Evolutionary conservation across 2,329 filamentous ascomycete genomes (phyloP), one percentile per base, ranked within the genome.

Genomic region (Chaetothyriales sp.): DNA sequence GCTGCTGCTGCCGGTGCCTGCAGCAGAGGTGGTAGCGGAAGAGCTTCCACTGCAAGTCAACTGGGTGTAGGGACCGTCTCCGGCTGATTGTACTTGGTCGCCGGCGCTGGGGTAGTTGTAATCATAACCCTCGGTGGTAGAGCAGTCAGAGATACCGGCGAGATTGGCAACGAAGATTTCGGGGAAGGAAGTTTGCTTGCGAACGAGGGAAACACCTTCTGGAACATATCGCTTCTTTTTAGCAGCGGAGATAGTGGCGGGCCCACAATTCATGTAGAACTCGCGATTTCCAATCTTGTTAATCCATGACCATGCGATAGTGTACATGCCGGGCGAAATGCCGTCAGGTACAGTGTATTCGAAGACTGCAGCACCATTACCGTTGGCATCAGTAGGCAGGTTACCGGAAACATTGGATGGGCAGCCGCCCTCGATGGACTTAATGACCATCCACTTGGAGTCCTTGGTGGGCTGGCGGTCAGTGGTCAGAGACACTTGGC

Each of bases 241-340:
- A 19, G 70, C 69, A 3, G 67, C 70, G 0, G 78, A 78, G 20
- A 97, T 74, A 0, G 74, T 77, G 47, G 94, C 67, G 0, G 86
- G 80, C 0, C 85, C 87, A 61, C 90, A 98, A 76, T 95, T 94
- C 89, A 95, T 94, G 76, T 97, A 95, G 77, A 95, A 88, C 66
- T 97, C 92, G 1, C 89, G 83, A 72, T 95, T 95, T 2, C 92
- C 92, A 8, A 94, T 64, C 54, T 84, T 85, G 69, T 97, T 97
- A 69, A 94, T 81, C 92, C 92, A 97, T 0, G 88, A 88, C 89
- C 89, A 97, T 0, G 87, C 87, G 4, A 97, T 74, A 0, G 82
- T 86, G 22, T 85, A 89, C 43, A 89, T 77, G 3, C 90, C 92
- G 1, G 82, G 71, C 7, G 82, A 79, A 46, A 95, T 76, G 19